phyloP scores from a whole-genome alignment of 2,329 filamentous ascomycete genomes.

The Aspergillus intermedius region DNA sequence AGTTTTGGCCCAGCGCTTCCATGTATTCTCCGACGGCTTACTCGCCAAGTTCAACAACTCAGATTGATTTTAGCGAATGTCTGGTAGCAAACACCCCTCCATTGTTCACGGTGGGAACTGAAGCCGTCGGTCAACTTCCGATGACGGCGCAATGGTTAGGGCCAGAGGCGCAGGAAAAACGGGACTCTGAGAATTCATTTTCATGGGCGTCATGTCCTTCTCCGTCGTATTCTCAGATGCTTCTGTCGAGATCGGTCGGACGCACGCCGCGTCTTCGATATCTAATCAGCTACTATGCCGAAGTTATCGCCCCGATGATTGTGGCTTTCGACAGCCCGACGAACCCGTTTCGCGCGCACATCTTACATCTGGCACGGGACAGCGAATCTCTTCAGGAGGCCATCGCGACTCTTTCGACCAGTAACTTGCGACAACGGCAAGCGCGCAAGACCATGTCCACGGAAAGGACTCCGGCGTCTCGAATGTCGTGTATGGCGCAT shows the following conservation, averaged over 20 bases:
- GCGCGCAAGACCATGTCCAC: conserved; percentile 50
- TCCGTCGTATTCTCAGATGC: conserved; percentile 30
- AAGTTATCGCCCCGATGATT: conserved; percentile 84
- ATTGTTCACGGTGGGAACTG: background rate
- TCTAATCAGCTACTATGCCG: conserved; percentile 89
- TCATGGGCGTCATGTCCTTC: conserved; percentile 18
- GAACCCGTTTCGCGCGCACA: conserved; percentile 80
- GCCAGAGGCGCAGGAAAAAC: background rate
- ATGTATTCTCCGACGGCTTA: background rate
- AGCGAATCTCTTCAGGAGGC: conserved; percentile 86
- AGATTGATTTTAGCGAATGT: background rate
- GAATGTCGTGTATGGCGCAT: conserved; percentile 43
- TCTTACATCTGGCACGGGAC: conserved; percentile 67
- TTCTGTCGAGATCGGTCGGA: conserved; percentile 45
- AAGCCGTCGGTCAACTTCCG: background rate
- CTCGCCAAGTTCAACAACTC: background rate
- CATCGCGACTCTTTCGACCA: conserved; percentile 80
- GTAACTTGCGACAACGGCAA: conserved; percentile 79
- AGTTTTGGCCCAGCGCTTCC: conserved; percentile 12
- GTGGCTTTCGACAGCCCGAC: conserved; percentile 80
- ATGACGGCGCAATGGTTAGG: background rate
- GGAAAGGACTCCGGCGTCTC: conserved; percentile 44
- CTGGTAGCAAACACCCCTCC: background rate
- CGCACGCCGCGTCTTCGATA: conserved; percentile 74
- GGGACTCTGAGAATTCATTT: conserved; percentile 2